Conservation (phyloP, 2,329 filamentous ascomycete genomes). For the Pleoardoris graminearum region DNA sequence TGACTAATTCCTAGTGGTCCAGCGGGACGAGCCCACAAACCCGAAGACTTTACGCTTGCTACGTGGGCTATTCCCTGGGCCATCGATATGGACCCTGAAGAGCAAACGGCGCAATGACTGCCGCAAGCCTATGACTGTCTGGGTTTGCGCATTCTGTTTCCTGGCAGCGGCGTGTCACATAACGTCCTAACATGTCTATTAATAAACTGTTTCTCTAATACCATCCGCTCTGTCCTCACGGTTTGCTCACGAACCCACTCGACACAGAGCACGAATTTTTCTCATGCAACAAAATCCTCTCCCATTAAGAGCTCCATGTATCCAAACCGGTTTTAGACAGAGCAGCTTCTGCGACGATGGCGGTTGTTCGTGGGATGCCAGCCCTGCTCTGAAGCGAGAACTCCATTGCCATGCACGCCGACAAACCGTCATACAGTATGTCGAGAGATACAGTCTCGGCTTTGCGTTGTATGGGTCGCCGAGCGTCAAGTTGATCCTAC, state of each 20-base stretch:
- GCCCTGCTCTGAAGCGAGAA: conserved; percentile 17
- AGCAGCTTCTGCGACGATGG: conserved; percentile 24
- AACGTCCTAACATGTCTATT: neutral
- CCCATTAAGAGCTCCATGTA: conserved; percentile 6
- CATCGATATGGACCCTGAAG: no score
- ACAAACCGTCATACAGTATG: conserved; percentile 19
- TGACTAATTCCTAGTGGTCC: neutral
- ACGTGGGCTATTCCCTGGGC: no score
- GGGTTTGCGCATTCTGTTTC: neutral
- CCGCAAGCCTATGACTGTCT: neutral
- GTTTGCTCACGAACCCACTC: conserved; percentile 33
- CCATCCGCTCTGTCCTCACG: no score
- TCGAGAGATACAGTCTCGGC: conserved; percentile 21
- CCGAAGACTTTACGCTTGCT: no score
- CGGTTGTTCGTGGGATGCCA: conserved; percentile 17
- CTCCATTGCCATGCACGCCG: conserved; percentile 22
- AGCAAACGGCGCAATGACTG: neutral
- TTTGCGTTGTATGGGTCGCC: conserved; percentile 29
- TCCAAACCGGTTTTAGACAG: conserved; percentile 21
- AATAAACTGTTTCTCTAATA: no score
- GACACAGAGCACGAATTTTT: conserved; percentile 19
- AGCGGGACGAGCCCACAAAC: neutral
- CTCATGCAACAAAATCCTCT: conserved; percentile 10
- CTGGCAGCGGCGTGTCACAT: neutral
- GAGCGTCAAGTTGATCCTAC: conserved; percentile 23